phyloP scores from a whole-genome alignment of 129 eudicot species.

The Lonicera japonica region DNA sequence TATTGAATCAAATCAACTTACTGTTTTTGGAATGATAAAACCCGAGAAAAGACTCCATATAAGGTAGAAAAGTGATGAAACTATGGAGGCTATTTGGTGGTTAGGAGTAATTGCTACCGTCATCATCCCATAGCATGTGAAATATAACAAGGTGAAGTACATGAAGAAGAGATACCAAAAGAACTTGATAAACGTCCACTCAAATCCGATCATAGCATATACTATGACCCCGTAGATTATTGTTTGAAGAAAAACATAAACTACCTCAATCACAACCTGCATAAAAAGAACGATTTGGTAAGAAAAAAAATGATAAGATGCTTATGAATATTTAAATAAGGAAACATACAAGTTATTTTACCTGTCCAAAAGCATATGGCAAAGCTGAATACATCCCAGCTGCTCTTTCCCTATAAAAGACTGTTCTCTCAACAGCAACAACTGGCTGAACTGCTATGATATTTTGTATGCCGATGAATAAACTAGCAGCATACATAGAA shows the following conservation, averaged over 20 bases:
- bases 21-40: not conserved
- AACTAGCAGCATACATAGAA: not conserved
- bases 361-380: not conserved
- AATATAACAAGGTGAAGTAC: not conserved
- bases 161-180: not conserved
- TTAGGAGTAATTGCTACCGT: not conserved
- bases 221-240: not conserved
- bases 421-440: not conserved
- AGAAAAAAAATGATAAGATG: not conserved
- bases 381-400: not conserved
- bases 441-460: not conserved
- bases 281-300: not conserved
- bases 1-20: not conserved
- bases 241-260: not conserved
- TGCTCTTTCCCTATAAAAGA: not conserved
- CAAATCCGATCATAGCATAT: not conserved
- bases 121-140: not conserved
- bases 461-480: not conserved
- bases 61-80: not conserved
- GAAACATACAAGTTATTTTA: not conserved
- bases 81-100: not conserved
- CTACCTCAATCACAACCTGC: not conserved
- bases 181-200: not conserved
- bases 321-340: too few relatives aligned
- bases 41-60: not conserved